These are phyloP conservation scores for Serendipita sp. DNA, from an alignment of 1,284 basidiomycete species.

Conservation along the genomic window DNA sequence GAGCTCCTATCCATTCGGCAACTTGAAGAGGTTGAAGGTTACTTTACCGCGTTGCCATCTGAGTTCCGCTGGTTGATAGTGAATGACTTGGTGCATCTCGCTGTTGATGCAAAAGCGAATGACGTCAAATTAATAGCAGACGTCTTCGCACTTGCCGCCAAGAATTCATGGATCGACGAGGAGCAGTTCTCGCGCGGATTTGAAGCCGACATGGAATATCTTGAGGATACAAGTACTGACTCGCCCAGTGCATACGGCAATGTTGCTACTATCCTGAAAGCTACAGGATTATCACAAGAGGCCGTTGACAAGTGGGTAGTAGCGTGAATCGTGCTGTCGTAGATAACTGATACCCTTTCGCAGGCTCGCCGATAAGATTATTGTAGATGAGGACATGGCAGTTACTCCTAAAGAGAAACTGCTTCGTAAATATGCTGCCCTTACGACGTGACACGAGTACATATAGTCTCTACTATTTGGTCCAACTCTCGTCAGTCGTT, in stretches of 20 bases:
- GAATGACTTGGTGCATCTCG: conserved; percentile 55
- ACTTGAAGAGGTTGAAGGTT: conserved; percentile 74
- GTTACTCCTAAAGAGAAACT: conserved; percentile 18
- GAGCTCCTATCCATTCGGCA: conserved; percentile 66
- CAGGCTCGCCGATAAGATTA: conserved; percentile 21
- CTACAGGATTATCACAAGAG: conserved; percentile 35
- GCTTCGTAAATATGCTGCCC: conserved; percentile 16
- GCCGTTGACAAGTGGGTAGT: conserved; percentile 33
- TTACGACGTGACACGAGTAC: neutral
- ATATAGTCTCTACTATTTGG: neutral
- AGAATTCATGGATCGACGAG: conserved; percentile 24
- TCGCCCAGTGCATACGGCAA: conserved; percentile 73
- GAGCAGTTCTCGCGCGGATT: conserved; percentile 48
- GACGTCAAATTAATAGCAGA: conserved; percentile 67
- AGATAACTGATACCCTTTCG: neutral
- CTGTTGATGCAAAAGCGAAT: conserved; percentile 71
- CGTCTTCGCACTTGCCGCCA: conserved; percentile 42
- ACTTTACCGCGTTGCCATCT: conserved; percentile 58
- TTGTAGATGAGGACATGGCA: conserved; percentile 18
- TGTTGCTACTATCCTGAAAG: conserved; percentile 61
- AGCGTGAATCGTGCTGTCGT: neutral
- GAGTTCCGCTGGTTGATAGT: conserved; percentile 53
- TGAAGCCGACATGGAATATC: conserved; percentile 47
- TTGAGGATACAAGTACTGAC: conserved; percentile 82
- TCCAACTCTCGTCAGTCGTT: neutral